A percentile compares a stretch with the other conserved stretches of the same genome.
phyloP scores from a whole-genome alignment of 1,139 yeast species.

The Candida buenavistaensis region DNA sequence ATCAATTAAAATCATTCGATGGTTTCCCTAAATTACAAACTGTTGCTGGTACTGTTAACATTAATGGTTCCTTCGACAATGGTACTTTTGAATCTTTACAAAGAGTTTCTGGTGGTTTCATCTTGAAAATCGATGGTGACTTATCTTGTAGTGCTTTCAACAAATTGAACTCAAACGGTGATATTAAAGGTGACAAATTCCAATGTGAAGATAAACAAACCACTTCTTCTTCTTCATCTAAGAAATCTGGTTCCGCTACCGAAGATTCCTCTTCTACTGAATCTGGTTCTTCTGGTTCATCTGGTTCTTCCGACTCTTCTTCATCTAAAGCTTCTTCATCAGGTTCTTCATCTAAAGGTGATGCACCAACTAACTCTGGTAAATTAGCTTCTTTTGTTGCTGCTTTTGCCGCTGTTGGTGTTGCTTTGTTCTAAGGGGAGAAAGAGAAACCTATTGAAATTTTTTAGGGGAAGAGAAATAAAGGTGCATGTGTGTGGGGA shows the following conservation, averaged over 20 bases:
- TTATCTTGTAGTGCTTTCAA: conserved; percentile 81
- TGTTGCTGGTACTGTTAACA: conserved; percentile 84
- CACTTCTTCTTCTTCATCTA: conserved; percentile 46
- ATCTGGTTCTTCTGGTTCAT: no score
- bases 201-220: conserved; percentile 71
- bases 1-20: conserved; percentile 58
- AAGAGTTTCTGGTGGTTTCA: conserved; percentile 90
- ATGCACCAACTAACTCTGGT: conserved; percentile 33
- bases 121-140: conserved; percentile 72
- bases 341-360: conserved; percentile 30
- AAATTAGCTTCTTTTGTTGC: conserved; percentile 54
- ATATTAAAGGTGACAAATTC: conserved; percentile 86
- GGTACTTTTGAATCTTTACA: conserved; percentile 72
- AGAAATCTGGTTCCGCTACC: conserved; percentile 32
- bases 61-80: conserved; percentile 76
- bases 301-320: conserved; percentile 17
- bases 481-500: no score
- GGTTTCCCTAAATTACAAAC: conserved; percentile 74
- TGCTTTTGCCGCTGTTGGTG: conserved; percentile 61
- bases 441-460: no score
- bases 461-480: no score
- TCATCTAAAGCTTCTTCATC: conserved; percentile 20
- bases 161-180: conserved; percentile 66
- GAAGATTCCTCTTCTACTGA: conserved; percentile 27
- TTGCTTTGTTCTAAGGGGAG: conserved; percentile 57